Conservation (phyloP, 2,329 filamentous ascomycete genomes). For the Alternaria solani region DNA sequence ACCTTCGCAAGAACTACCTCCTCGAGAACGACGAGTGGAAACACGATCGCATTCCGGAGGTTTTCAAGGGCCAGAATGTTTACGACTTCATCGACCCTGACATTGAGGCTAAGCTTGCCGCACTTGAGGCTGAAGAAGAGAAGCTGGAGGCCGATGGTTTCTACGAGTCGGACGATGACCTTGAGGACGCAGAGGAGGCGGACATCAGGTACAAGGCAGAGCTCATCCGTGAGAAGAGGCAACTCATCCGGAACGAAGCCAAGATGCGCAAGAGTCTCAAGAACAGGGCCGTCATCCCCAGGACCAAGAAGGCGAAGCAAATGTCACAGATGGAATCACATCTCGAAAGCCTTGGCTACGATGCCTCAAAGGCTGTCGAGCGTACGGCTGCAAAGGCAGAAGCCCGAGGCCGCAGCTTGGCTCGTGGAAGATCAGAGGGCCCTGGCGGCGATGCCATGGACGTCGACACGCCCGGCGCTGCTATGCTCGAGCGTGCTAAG, state of each 20-base stretch:
- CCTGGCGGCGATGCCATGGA: conserved; percentile 77
- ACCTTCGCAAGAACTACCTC: conserved; percentile 86
- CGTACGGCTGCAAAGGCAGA: conserved; percentile 69
- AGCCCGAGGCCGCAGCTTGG: conserved; percentile 75
- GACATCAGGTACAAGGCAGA: conserved; percentile 92
- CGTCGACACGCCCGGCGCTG: conserved; percentile 54
- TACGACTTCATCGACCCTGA: conserved; percentile 98
- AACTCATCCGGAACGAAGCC: conserved; percentile 90
- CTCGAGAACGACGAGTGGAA: conserved; percentile 93
- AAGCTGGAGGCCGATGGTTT: conserved; percentile 88
- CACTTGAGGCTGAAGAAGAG: conserved; percentile 95
- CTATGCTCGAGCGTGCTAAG: conserved; percentile 66
- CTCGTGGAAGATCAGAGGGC: conserved; percentile 64
- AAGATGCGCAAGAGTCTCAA: conserved; percentile 96
- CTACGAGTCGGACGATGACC: conserved; percentile 77
- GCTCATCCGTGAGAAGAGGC: conserved; percentile 92
- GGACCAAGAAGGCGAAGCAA: conserved; percentile 80
- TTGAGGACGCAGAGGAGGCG: conserved; percentile 88
- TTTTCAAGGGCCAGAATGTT: conserved; percentile 95
- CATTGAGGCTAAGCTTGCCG: conserved; percentile 90
- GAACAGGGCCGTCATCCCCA: conserved; percentile 93
- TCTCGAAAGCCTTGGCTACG: conserved; percentile 84
- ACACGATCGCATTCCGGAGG: conserved; percentile 92
- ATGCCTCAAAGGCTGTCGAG: conserved; percentile 76
- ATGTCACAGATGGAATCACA: conserved; percentile 87